Evolutionary conservation across 169 alveolate species (phyloP), one percentile per base, ranked within the genome.

Genomic region (Plasmodium knowlesi): DNA sequence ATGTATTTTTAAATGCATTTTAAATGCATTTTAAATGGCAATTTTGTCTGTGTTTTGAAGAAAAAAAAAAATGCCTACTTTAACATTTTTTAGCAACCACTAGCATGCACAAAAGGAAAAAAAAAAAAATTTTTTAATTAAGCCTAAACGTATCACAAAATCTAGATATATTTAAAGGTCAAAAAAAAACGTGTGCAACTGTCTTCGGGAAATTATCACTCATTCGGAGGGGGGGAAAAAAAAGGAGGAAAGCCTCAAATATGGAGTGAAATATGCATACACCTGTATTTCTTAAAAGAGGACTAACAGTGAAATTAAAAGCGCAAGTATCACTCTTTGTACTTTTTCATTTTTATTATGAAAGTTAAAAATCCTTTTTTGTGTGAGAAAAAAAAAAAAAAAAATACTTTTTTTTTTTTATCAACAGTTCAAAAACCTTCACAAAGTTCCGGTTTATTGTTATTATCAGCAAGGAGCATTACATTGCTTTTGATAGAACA

Each of bases 271-370:
- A 16, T 8, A 53, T 82, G 5, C 71, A 28, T 30, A 30, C 71
- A 19, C 76, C 16, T 25, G 14, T 41, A 79, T 12, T 37, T 16
- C 32, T 82, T 82, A 25, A 54, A 82, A 82, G 54, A 30, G 6
- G 22, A 53, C 41, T 30, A 82, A 19, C 34, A 16, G 37, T 30
- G 81, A 82, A 57, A 22, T 67, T 67, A 67, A 67, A 67, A 32
- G 34, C 43, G 57, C 19, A 54, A 82, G 43, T 25, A 30, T 16
- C 39, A 57, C 86, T 82, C 90, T 82, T 53, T 32, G 37, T 41
- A 54, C 41, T 57, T 82, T 82, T 82, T 82, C 32, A n/a, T 80
- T n/a, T 43, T 82, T 82, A n/a, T 54, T 16, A n/a, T 82, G 43
- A 57, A 82, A 82, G 6, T 2, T 22, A 25, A 22, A 53, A 57